phyloP scores from a whole-genome alignment of 148 eudicot species.

The Camellia granthamiana region DNA sequence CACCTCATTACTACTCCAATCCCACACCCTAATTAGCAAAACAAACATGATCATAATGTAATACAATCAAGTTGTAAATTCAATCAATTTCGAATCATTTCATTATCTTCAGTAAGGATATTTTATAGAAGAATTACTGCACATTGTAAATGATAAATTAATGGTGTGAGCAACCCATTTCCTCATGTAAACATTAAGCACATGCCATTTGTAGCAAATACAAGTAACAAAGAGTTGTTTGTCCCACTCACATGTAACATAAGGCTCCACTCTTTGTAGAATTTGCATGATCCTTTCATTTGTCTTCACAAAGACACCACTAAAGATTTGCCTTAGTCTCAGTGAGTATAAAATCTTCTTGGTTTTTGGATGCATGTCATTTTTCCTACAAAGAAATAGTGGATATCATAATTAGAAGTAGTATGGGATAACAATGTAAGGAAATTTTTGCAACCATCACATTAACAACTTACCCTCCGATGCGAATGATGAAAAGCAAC shows the following conservation, averaged over 20 bases:
- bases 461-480: constrained; percentile 60
- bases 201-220: background rate
- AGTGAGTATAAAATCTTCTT: constrained; percentile 61
- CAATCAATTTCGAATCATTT: background rate
- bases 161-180: background rate
- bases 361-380: constrained; percentile 65
- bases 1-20: no score
- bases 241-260: constrained; percentile 78
- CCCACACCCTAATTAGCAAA: no score
- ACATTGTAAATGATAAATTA: background rate
- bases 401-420: background rate
- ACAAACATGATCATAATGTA: background rate
- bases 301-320: constrained; percentile 83
- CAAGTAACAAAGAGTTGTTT: background rate
- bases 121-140: background rate
- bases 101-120: background rate
- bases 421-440: background rate
- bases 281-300: constrained; percentile 55
- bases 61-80: background rate
- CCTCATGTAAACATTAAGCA: background rate
- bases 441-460: background rate
- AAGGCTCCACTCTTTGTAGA: constrained; percentile 86
- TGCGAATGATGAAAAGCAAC: constrained; percentile 74
- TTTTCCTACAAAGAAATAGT: constrained; percentile 46
- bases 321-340: constrained; percentile 56